Conservation (phyloP, 192 early-diverging fungal species). For the Coemansia sp. region DNA sequence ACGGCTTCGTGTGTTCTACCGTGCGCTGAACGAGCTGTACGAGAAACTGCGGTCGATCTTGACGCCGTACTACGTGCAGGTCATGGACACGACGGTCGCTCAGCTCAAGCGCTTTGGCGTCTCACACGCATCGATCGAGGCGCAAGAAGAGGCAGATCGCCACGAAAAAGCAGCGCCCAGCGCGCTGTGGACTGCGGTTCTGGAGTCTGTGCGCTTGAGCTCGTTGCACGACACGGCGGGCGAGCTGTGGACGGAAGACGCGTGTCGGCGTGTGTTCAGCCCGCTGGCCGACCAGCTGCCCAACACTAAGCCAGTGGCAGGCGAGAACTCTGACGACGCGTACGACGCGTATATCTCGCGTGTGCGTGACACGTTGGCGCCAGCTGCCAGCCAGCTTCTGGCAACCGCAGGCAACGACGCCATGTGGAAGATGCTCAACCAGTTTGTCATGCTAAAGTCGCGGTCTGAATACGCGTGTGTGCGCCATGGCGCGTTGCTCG, state of each 20-base stretch:
- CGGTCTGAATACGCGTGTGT: constrained; percentile 69
- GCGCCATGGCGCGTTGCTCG: constrained; percentile 68
- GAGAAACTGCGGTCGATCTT: constrained; percentile 62
- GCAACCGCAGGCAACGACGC: constrained; percentile 74
- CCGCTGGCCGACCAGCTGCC: constrained; percentile 77
- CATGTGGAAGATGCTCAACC: constrained; percentile 87
- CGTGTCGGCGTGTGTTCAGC: constrained; percentile 72
- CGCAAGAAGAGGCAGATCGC: constrained; percentile 47
- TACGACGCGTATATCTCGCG: constrained; percentile 55
- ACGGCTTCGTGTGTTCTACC: constrained; percentile 46
- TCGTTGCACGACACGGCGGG: constrained; percentile 63
- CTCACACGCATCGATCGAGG: constrained; percentile 27
- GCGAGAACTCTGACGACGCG: constrained; percentile 5
- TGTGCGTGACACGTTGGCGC: constrained; percentile 66
- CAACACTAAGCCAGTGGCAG: constrained; percentile 47
- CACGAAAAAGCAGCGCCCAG: constrained; percentile 51
- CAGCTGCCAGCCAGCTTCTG: constrained; percentile 78
- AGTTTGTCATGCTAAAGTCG: constrained; percentile 74
- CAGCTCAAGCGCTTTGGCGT: constrained; percentile 58
- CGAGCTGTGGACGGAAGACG: constrained; percentile 70
- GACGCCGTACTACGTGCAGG: constrained; percentile 75
- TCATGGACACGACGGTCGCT: constrained; percentile 68
- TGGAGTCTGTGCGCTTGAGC: constrained; percentile 67
- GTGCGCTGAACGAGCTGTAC: constrained; percentile 36
- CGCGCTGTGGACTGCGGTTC: constrained; percentile 70